A percentile compares a stretch with the other conserved stretches of the same genome.
phyloP scores from a whole-genome alignment of 139 green algal species.

The Auxenochlorella pyrenoidosa region DNA sequence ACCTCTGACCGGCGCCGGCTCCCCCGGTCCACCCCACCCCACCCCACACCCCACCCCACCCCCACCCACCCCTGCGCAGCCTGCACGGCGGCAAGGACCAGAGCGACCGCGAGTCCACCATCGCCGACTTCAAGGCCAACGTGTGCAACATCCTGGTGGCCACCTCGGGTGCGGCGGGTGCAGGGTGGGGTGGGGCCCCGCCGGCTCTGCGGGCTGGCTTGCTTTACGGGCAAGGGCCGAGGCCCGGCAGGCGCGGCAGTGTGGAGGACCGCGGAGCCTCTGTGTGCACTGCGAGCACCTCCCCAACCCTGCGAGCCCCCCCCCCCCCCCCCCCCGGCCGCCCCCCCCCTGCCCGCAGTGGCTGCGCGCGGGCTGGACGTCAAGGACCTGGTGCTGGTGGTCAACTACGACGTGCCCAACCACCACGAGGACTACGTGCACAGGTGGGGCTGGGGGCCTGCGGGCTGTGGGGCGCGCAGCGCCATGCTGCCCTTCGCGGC shows the following conservation, averaged over 20 bases:
- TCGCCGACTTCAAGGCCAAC: constrained; percentile 94
- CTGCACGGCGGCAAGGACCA: constrained; percentile 99
- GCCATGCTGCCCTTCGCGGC: constrained; percentile 33
- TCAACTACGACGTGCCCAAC: constrained; percentile 98
- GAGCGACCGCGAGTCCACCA: constrained; percentile 93
- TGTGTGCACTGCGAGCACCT: neutral
- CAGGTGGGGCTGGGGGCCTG: constrained; percentile 74
- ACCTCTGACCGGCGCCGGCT: constrained; percentile 47
- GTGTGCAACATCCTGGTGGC: constrained; percentile 95
- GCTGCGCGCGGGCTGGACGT: constrained; percentile 97
- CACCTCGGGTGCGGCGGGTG: constrained; percentile 55
- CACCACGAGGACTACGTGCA: constrained; percentile 99
- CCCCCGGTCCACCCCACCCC: constrained; percentile 49
- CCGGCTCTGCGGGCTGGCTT: too few relatives aligned
- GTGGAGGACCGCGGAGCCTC: too few relatives aligned
- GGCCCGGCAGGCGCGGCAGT: neutral
- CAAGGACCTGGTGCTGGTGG: constrained; percentile 90
- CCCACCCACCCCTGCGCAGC: constrained; percentile 74
- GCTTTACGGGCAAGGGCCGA: too few relatives aligned
- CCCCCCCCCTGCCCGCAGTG: constrained; percentile 49
- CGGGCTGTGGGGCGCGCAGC: too few relatives aligned
- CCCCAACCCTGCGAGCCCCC: neutral
- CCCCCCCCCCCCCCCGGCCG: neutral
- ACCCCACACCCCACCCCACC: constrained; percentile 56
- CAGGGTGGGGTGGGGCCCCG: too few relatives aligned